Base-by-base conservation (phyloP, 441 rosid genomes). In the Jatropha podagrica region DNA sequence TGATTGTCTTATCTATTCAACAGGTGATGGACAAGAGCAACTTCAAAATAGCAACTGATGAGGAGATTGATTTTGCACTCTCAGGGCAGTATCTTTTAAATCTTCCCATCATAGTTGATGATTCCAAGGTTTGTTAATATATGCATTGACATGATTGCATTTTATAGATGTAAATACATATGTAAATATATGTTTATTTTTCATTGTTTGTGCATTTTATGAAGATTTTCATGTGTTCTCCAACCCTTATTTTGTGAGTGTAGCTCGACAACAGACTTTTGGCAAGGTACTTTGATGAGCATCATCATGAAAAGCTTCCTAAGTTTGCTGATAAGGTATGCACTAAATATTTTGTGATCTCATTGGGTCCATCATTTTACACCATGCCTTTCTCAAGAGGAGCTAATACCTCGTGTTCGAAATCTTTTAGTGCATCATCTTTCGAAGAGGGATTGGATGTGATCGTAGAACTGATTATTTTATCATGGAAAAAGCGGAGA, bases 21-120 rank as follows among this genome's bases (percentile, higher is more conserved):
- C 83, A 90, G 91, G 92, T 95, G 61, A 93, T 95, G 96, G 87
- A 89, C 48, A 92, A 92, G 86, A 95, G 98, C 82, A 90, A 92
- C 82, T 95, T 95, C 81, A 95, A 92, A 84, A 81, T 92, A 76
- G 80, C 90, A 79, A 83, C 92, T 1, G 83, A 92, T 79, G 97
- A 89, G 42, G 98, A 95, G 81, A 87, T 91, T 77, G 87, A 87
- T 46, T 84, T 90, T 79, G 98, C 97, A 51, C 93, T 77, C 71
- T 83, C 96, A 38, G 97, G 90, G 63, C 95, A 91, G 70, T 95
- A 92, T 80, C 97, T 86, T 77, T 84, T 91, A 69, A 86, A 90
- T 86, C 93, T 95, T 75, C 96, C 95, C 59, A 91, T 95, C 72
- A 79, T 75, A 48, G 96, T 95, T 78, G 86, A 95, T 76, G 97